Percentiles rank a stretch among this genome's conserved stretches.
phyloP scores from a whole-genome alignment of 345 rosid genomes.

The Raphanus raphanistrum region DNA sequence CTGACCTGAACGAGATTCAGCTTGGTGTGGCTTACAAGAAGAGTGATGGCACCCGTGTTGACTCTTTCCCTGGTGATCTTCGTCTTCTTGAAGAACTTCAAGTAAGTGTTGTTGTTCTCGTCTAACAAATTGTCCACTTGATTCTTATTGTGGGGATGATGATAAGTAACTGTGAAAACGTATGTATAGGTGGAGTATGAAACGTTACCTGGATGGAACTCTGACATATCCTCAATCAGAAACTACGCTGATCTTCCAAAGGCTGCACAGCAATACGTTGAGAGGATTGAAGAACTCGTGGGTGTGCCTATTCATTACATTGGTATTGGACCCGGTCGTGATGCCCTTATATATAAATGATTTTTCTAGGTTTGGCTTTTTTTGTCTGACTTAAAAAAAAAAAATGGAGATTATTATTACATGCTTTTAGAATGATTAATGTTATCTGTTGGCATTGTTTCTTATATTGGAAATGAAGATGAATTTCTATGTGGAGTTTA shows the following conservation, averaged over 20 bases:
- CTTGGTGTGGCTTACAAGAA: constrained; percentile 75
- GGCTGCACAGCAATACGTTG: constrained; percentile 73
- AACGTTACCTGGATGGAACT: constrained; percentile 85
- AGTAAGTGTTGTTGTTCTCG: constrained; percentile 43
- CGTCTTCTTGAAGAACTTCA: constrained; percentile 71
- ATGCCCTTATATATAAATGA: constrained; percentile 83
- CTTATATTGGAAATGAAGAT: constrained; percentile 30
- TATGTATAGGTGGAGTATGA: constrained; percentile 86
- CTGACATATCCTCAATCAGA: constrained; percentile 75
- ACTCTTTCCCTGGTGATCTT: constrained; percentile 90
- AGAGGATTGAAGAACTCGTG: constrained; percentile 88
- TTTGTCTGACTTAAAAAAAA: constrained; percentile 6
- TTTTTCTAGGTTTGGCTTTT: constrained; percentile 26
- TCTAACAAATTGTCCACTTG: not conserved
- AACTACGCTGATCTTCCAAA: constrained; percentile 82
- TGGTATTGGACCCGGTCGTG: constrained; percentile 91
- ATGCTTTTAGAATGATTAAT: constrained; percentile 13
- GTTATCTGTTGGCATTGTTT: constrained; percentile 44
- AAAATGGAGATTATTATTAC: constrained; percentile 18
- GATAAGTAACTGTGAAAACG: constrained; percentile 1
- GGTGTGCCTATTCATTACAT: constrained; percentile 83
- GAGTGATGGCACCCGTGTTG: constrained; percentile 67
- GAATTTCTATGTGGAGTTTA: constrained; percentile 22
- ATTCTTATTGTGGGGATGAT: not conserved
- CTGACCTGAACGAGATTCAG: constrained; percentile 79